Percentiles rank a stretch among this genome's conserved stretches.
phyloP scores from a whole-genome alignment of 106 monocot genomes.

The Triglochin maritima region DNA sequence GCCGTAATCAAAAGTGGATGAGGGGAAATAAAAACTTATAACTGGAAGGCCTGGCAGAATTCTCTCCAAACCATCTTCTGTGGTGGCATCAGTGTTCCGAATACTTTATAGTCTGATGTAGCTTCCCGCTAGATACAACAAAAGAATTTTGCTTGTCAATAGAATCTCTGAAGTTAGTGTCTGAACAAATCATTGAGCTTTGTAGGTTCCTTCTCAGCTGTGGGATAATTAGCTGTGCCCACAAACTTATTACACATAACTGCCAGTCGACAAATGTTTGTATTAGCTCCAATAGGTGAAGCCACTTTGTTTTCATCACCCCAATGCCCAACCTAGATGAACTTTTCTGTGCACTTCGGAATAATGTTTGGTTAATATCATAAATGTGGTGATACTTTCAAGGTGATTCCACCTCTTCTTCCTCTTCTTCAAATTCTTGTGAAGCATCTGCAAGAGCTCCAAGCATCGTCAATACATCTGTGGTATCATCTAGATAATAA shows the following conservation, averaged over 20 bases:
- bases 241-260: not conserved
- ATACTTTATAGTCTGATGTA: not conserved
- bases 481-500: slow-evolving; percentile 16
- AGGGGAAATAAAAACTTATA: no score
- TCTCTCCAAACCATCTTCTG: no score
- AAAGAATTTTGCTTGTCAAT: not conserved
- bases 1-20: no score
- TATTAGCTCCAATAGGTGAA: no score
- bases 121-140: not conserved
- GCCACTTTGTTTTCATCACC: not conserved
- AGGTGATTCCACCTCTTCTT: not conserved
- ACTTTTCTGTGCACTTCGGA: no score
- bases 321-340: not conserved
- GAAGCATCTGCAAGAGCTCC: slow-evolving; percentile 12
- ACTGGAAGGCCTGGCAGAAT: no score
- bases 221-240: not conserved
- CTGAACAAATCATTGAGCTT: not conserved
- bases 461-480: slow-evolving; percentile 7
- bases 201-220: not conserved
- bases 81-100: not conserved
- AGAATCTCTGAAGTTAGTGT: not conserved
- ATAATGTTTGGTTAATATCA: no score
- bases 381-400: not conserved
- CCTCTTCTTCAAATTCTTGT: not conserved
- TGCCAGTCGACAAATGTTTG: not conserved